Evolutionary conservation across 75 land plant species (phyloP).

Genomic region (Pinus tabuliformis): DNA sequence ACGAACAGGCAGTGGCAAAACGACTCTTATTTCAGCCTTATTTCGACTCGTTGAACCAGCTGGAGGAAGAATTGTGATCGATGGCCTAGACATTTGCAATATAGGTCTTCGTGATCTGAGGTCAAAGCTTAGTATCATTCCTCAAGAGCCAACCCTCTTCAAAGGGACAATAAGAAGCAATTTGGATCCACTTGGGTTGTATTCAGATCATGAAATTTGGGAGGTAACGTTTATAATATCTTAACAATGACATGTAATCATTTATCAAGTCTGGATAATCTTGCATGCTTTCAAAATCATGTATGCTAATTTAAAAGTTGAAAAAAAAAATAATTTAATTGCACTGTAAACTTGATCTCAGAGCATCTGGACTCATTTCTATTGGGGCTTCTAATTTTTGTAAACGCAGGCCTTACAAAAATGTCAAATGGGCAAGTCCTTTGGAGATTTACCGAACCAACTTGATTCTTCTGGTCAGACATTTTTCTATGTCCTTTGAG

Average conservation of each 20-base stretch:
- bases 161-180: too few species aligned
- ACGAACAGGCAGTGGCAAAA: too few species aligned
- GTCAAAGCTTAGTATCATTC: conserved; percentile 59
- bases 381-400: too few species aligned
- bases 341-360: not conserved
- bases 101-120: conserved; percentile 80
- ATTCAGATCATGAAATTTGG: too few species aligned
- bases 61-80: conserved; percentile 27
- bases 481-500: not conserved
- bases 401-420: conserved; percentile 66
- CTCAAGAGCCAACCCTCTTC: too few species aligned
- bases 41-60: too few species aligned
- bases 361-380: too few species aligned
- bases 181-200: too few species aligned
- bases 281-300: not conserved
- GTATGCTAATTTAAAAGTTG: not conserved
- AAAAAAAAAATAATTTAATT: not conserved
- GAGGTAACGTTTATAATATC: not conserved
- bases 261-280: too few species aligned
- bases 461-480: conserved; percentile 72
- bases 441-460: conserved; percentile 52
- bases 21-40: too few species aligned
- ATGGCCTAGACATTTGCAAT: conserved; percentile 66
- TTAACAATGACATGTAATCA: too few species aligned
- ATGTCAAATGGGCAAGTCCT: conserved; percentile 60